Base-by-base conservation (phyloP, 441 rosid genomes). In the Viola pubescens region DNA sequence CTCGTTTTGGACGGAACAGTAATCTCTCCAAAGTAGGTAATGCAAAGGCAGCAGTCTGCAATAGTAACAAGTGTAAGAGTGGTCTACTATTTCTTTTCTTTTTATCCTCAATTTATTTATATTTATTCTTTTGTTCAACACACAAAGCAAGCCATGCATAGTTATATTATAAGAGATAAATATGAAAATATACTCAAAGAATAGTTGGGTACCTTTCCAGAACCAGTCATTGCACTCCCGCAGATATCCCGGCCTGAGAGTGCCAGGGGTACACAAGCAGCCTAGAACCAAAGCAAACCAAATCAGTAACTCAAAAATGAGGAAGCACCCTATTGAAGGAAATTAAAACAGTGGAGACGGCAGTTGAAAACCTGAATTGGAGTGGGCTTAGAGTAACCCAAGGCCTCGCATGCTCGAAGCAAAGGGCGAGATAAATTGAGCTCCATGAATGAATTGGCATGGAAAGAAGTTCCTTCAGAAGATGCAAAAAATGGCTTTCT, bases 151-250 rank as follows among this genome's bases (percentile, higher is more conserved):
- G 2, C 41, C 42, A 34, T 4, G 8, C 11, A 16, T 47, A 45
- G 45, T 16, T 6, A 38, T 8, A 7, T 40, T 54, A 34, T 7
- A 34, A 44, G 8, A 26, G 34, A 26, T 26, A 7, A 53, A 16
- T 48, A 54, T 11, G 11, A 7, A 7, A 38, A 16, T 7, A 16
- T 39, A 39, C 48, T 12, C 41, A 0, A 11, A 52, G 62, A 54
- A 3, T 16, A 12, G 9, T 19, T 4, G 39, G 6, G 19, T 67
- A 94, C 98, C 97, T 94, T 90, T 14, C 97, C 97, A 3, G 97
- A 94, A 62, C 98, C 97, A 66, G 98, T 90, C 55, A 94, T 79
- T 44, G 98, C 98, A 69, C 96, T 90, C 6, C 95, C 96, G 68
- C 96, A 94, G 58, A 94, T 91, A 75, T 88, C 97, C 37, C 97